Evolutionary conservation across 306 rosid genomes (phyloP).

Genomic region (Trifolium fragiferum): DNA sequence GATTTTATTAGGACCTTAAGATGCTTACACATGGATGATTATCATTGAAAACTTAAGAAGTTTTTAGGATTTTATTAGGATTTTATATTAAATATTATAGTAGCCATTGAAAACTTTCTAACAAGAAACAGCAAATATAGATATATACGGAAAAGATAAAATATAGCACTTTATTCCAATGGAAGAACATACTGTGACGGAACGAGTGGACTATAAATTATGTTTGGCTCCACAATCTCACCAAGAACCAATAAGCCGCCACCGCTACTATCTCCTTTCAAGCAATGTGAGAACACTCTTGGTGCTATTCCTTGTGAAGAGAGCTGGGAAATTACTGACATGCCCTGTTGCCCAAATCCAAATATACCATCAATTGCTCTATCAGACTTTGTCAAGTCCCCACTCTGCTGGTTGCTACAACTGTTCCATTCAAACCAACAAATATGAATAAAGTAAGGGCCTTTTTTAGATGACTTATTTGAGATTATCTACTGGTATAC

Average conservation of each 20-base stretch:
- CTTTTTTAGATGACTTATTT: neutral
- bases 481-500: neutral
- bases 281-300: conserved; percentile 87
- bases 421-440: conserved; percentile 60
- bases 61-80: no score
- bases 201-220: conserved; percentile 83
- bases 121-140: neutral
- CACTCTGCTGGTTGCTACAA: conserved; percentile 82
- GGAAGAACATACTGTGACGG: conserved; percentile 76
- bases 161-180: conserved; percentile 24
- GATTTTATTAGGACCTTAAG: no score
- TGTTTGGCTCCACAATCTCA: conserved; percentile 79
- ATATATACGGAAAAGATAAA: conserved; percentile 7
- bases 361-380: conserved; percentile 91
- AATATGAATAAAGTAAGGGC: neutral
- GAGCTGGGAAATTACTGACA: conserved; percentile 83
- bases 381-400: conserved; percentile 79
- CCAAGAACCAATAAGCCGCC: conserved; percentile 96
- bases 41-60: no score
- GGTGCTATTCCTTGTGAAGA: conserved; percentile 74
- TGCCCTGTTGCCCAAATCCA: conserved; percentile 84
- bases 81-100: no score
- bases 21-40: no score
- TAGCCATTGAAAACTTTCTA: no score
- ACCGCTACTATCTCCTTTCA: conserved; percentile 79